Base-by-base conservation (phyloP, 768 basidiomycete genomes). In the Termitomyces sp. region DNA sequence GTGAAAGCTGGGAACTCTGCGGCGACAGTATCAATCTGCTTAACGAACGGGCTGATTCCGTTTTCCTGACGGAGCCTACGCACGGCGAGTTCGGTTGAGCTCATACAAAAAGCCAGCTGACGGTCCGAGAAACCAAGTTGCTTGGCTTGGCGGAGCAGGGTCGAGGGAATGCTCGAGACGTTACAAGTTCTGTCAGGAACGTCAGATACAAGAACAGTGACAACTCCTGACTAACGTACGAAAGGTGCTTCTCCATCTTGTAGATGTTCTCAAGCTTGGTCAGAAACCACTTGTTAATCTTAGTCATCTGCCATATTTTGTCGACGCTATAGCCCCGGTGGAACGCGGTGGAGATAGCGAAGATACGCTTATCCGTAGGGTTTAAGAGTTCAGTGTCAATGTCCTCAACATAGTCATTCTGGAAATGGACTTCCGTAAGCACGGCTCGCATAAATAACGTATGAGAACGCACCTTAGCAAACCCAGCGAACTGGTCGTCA, bases 1-100 rank as follows among this genome's bases (percentile, higher is more conserved):
- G 97, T 98, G 78, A 88, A 93, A 0, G 95, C 94, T 1, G 97
- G 96, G 83, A 98, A 99, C 69, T 98, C 95, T 29, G 97, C 96
- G 12, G 97, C 97, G 55, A 98, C 95, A 0, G 97, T 98, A 66
- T 99, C 97, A 70, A 98, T 99, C 70, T 98, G 96, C 79, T 98
- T 98, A 73, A 97, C 90, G 70, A 93, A 96, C 0, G 95, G 95
- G 13, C 80, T 79, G 65, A 98, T 88, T 34, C 81, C 83, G 48
- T 74, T 72, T 72, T 98, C 96, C 68, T 92, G 88, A 56, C 96
- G 90, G 51, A 94, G 79, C 42, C 89, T 83, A 57, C 96, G 92
- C 31, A 98, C 87, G 44, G 94, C 94, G 42, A 98, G 85, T 71
- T 96, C 96, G 15, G 90, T 97, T 7, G 95, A 94, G 29, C 87